Evolutionary conservation across 2,329 filamentous ascomycete genomes (phyloP), one percentile per base, ranked within the genome.

Genomic region (Fusarium denticulatum): DNA sequence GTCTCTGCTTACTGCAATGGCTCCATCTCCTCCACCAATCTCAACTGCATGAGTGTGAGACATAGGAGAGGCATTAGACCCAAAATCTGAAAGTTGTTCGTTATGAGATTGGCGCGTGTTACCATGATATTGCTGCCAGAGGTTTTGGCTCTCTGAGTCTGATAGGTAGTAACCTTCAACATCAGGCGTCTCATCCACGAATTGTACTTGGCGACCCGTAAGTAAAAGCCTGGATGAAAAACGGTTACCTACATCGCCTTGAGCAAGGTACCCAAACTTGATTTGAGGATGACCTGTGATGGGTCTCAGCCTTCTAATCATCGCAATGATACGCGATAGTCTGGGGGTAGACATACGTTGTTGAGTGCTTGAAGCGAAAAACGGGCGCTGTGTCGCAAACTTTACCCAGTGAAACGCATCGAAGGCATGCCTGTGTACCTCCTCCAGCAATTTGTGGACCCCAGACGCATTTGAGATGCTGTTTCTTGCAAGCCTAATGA

Each of bases 231-330:
- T 40, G 6, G 6, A 15, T n/a, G 8, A 36, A n/a, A 11, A 43
- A 13, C 2, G 2, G 4, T 6, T 11, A 43, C 67, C 42, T 26
- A 74, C 72, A 45, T 34, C 52, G 61, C 39, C 64, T 58, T 28
- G 71, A 69, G 32, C 59, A 74, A 30, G 71, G 60, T 30, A 74
- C 60, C 72, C 72, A 75, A 9, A 49, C 57, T 39, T 74, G 71
- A 10, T 53, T 45, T 6, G 53, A 24, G 6, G 28, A 49, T 26
- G 59, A 37, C 50, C 64, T 66, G 7, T 16, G 28, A 22, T 20
- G 22, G 20, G 20, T 45, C 13, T 63, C 7, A 63, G 40, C 28
- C 11, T 47, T 26, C 22, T 13, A 3, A 28, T 24, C 14, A n/a
- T 45, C 11, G 13, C 24, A 13, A 60, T 40, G 15, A n/a, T 1